Base-by-base conservation (phyloP, 2,329 filamentous ascomycete genomes). In the Colletotrichum tropicicola region DNA sequence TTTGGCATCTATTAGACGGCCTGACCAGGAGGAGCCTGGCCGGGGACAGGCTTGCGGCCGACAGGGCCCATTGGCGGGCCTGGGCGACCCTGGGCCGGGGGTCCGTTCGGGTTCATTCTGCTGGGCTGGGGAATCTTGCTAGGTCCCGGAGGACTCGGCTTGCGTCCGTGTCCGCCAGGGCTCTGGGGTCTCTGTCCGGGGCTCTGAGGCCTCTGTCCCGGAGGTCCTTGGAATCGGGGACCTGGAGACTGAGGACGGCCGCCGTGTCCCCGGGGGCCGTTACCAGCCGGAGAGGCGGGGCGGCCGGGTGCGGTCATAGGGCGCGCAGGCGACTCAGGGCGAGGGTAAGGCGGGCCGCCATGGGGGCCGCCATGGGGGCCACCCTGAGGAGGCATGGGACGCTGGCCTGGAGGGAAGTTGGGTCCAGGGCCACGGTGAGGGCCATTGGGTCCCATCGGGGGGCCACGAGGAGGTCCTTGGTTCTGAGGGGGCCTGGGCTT, bases 401-500 rank as follows among this genome's bases (percentile, higher is more conserved):
- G 74, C 59, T 77, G 75, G 55, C 73, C 73, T 27, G 73, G 71
- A 35, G 72, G 71, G 44, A 70, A 73, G 60, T 74, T 76, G 25
- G 76, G 76, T 15, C 76, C 74, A 6, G 72, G 72, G 45, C 73
- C 72, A 25, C 72, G 71, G 32, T 73, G 70, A 19, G 71, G 75
- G 13, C 73, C 70, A 66, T 70, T 74, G 15, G 81, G 78, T 67
- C 85, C 87, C 54, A 89, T 78, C 4, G 87, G 85, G 65, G 83
- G 87, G 37, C 86, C 86, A 66, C 83, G 81, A 55, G 84, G 84
- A 54, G 82, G 82, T 30, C 81, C 80, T n/a, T 65, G 61, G 57
- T 78, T 82, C 19, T 81, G 82, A 35, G 87, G 83, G 41, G 87
- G 83, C 47, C 94, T 91, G 48, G 94, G 93, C 83, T 97, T 98